Base-by-base conservation (phyloP, 768 basidiomycete genomes). In the Suillus plorans region DNA sequence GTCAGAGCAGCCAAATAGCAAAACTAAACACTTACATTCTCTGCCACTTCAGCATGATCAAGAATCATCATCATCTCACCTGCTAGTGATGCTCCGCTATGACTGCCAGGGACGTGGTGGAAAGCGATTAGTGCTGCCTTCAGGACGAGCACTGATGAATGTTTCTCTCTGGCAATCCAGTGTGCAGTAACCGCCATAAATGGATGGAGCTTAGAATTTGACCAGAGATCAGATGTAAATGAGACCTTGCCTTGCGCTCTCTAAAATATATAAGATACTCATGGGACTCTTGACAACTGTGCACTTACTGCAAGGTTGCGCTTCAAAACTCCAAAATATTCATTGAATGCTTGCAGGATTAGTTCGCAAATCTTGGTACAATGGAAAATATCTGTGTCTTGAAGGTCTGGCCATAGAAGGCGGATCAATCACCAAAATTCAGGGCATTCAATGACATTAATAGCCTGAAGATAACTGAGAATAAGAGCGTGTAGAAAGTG, bases 311-410 rank as follows among this genome's bases (percentile, higher is more conserved):
- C 22, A 7, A 65, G 53, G 16, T 65, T 28, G 12, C 31, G 8
- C 47, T 55, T 56, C 34, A 65, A 60, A 8, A 14, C 61, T 3
- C 8, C 36, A 47, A 65, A 65, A 14, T 69, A 22, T 9, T 55
- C 39, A 8, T 18, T 3, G 4, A 13, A 44, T 41, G 52, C 47
- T 6, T 18, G 13, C 20, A 65, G 39, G 28, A 68, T 61, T 20
- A 47, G 22, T 20, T 69, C 42, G 2, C 20, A 20, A 4, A 65
- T 12, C 42, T 62, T 67, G 2, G 68, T 68, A 18, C 13, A 39
- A 47, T 65, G 63, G 5, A 63, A 53, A 28, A 69, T 68, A 28
- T 69, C 64, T 12, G 56, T 57, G 22, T 69, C 64, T 49, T 62
- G 14, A 7, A 62, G 16, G 7, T 65, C 50, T 2, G 41, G 39